A percentile compares a stretch with the other conserved stretches of the same genome.
These are phyloP conservation scores for Lichtheimia hyalospora DNA, from an alignment of 371 early-diverging fungal species.

Conservation along the genomic window DNA sequence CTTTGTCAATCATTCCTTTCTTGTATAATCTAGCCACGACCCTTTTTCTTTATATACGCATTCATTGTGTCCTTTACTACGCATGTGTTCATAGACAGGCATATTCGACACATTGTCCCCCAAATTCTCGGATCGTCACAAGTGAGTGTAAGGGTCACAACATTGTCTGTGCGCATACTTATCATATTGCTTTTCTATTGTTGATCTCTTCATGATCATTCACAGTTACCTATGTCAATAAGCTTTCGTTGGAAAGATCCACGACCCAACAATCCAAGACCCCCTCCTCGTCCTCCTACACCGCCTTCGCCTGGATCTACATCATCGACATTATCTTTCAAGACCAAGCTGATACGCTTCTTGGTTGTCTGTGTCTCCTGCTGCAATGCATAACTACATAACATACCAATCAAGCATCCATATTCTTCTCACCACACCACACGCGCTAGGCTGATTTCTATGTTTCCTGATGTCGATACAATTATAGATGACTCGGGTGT, in stretches of 20 bases:
- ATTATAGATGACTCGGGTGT: too few relatives aligned
- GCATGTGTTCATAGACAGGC: too few relatives aligned
- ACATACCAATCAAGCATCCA: neutral
- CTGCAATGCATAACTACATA: neutral
- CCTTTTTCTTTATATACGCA: neutral
- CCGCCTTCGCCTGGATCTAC: neutral
- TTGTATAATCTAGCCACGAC: neutral
- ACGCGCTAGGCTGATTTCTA: neutral
- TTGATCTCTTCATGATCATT: neutral
- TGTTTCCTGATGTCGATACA: neutral
- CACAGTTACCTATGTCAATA: neutral
- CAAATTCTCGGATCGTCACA: neutral
- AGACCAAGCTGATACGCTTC: neutral
- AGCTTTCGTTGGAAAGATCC: slow-evolving; percentile 2
- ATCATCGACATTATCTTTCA: neutral
- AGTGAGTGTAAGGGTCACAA: neutral
- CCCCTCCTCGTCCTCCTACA: neutral
- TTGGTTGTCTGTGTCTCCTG: neutral
- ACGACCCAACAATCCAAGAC: neutral
- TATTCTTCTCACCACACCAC: too few relatives aligned
- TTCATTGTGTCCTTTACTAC: neutral
- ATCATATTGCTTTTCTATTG: neutral
- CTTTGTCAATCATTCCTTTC: slow-evolving; percentile 2
- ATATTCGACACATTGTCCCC: neutral
- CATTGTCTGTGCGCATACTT: slow-evolving; percentile 2